Base-by-base conservation (phyloP, 2,329 filamentous ascomycete species). In the Penicillium sp. region DNA sequence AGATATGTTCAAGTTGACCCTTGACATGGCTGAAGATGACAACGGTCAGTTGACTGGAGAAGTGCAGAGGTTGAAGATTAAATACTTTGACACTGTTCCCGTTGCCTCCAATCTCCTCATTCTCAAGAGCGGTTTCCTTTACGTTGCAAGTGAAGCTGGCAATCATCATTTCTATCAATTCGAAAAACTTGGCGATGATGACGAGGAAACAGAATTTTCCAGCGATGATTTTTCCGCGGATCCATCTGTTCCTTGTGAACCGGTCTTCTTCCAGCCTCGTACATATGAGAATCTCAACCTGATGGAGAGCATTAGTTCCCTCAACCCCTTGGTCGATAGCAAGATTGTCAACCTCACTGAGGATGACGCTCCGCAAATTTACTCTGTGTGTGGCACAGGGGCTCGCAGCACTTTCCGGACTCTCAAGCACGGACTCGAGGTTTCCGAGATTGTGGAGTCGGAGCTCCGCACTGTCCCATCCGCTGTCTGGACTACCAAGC, bases 161-260 rank as follows among this genome's bases (percentile, higher is more conserved):
- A 94, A 97, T 70, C 90, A 95, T 70, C 87, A 92, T 56, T 92
- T 99, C 64, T 99, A 97, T 73, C 93, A 97, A 71, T 96, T 99
- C 59, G 92, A 97, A 72, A 96, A 96, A 68, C 85, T 99, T 6
- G 95, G 93, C 37, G 94, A 99, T 59, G 93, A 97, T 65, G 92
- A 96, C 58, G 89, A 96, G 2, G 92, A 97, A 72, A 81, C 86
- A 1, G 89, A 96, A 68, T 97, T 92, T 67, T 83, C 81, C 23
- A 97, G 92, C 73, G 91, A 94, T 49, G 81, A 89, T 59, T 96
- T 89, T 61, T 87, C 91, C 0, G 83, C 87, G 0, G 91, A 97
- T 65, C 85, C 89, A 0, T 81, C 80, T 6, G 86, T 88, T 16
- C 76, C 86, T 0, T 92, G 92, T 61, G 83, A 86, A 2, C 90